Evolutionary conservation across 495 filamentous ascomycete genomes (phyloP), one percentile per base, ranked within the genome.

Genomic region (Thermochaetoides thermophila): DNA sequence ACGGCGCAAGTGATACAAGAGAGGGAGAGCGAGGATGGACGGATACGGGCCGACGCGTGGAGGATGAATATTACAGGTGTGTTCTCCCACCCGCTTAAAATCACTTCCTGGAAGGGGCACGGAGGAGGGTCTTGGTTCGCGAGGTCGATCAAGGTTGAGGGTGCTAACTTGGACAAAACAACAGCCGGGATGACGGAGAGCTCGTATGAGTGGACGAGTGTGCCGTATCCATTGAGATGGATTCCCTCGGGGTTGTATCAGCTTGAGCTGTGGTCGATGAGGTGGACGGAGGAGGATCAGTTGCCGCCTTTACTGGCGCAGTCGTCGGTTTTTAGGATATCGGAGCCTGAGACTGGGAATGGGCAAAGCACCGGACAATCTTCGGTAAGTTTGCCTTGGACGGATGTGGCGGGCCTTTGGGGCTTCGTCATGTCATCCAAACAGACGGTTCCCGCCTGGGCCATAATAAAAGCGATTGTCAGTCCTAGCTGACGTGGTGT

Each of bases 161-260:
- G 5, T 27, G 11, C 5, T 5, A 11, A 29, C 27, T 16, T 24
- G 21, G 11, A 24, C 21, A 16, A 38, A 16, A 15, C 13, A 17
- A 27, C 19, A 64, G 58, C 37, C 16, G 40, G 31, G 11, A 31
- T 50, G 13, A 54, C 27, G 11, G 36, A 38, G n/a, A 52, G 39
- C 24, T 54, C 50, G 12, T 61, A 45, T 34, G 27, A 39, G 0
- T 64, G 60, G 60, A 35, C 41, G 7, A 45, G 39, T 16, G 38
- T 50, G 12, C 60, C 60, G 5, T 60, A 48, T 23, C 60, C 60
- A 4, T 46, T 64, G 3, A 50, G 46, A 1, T 55, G 53, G 45
- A 23, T 58, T 25, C 27, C 39, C 13, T 40, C 39, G 4, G 58
- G 58, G 2, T 37, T 52, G 26, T 64, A 64, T 17, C 47, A 60